These are phyloP conservation scores for Phellopilus nigrolimitatus DNA, from an alignment of 1,284 basidiomycete genomes.

Conservation along the genomic window DNA sequence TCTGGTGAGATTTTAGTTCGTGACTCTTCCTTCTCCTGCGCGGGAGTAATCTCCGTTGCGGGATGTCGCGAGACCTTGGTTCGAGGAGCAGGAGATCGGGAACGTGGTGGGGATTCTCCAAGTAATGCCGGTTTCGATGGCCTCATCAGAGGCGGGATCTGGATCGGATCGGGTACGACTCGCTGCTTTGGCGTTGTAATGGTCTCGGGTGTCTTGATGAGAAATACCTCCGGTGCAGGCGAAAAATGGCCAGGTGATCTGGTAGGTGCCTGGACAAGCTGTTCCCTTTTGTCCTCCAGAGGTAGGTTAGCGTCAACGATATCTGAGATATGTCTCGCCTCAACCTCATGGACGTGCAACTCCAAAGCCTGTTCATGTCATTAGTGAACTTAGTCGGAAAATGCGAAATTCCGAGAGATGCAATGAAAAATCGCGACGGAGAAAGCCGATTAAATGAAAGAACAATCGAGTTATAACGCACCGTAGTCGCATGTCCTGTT, in stretches of 20 bases:
- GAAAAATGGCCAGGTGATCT: not conserved
- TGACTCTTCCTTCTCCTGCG: slow-evolving; percentile 1
- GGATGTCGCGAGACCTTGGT: not conserved
- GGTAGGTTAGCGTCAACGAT: not conserved
- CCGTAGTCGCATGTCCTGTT: slow-evolving; percentile 7
- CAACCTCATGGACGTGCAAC: slow-evolving; percentile 11
- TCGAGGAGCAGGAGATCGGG: slow-evolving; percentile 9
- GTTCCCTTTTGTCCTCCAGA: not conserved
- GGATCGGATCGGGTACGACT: not conserved
- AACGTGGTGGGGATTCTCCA: not conserved
- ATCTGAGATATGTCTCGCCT: not conserved
- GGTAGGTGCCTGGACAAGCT: not conserved
- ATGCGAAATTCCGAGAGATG: not conserved
- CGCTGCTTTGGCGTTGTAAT: not conserved
- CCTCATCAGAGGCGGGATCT: not conserved
- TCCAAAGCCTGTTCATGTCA: slow-evolving; percentile 4
- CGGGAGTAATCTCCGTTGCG: not conserved
- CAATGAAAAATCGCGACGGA: not conserved
- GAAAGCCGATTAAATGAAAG: not conserved
- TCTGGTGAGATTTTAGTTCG: not conserved
- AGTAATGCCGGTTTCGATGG: not conserved
- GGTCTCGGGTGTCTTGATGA: not conserved
- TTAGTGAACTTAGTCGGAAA: not conserved
- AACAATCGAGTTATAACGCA: not conserved
- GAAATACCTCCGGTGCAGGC: not conserved